These are phyloP conservation scores for Phytophthora idaei DNA, from an alignment of 352 stramenopile genomes.

Conservation along the genomic window DNA sequence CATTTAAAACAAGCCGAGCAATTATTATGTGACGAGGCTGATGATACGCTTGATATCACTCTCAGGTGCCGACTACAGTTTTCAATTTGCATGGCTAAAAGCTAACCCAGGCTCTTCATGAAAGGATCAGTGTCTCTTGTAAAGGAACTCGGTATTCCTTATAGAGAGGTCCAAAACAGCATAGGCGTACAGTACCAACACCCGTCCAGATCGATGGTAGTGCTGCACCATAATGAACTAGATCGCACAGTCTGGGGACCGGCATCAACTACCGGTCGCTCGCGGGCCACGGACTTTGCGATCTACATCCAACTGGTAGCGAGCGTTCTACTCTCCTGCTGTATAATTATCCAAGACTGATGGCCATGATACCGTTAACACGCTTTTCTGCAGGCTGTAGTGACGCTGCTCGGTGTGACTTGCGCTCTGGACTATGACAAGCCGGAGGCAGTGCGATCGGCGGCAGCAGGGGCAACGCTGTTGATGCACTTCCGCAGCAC, in stretches of 20 bases:
- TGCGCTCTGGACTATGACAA: constrained; percentile 64
- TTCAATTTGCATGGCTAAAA: constrained; percentile 17
- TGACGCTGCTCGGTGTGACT: constrained; percentile 34
- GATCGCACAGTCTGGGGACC: constrained; percentile 67
- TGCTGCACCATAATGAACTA: constrained; percentile 65
- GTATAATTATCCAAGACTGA: neutral
- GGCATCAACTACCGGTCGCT: constrained; percentile 47
- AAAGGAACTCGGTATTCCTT: constrained; percentile 7
- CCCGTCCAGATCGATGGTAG: constrained; percentile 48
- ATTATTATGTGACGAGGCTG: neutral
- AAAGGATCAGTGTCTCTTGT: constrained; percentile 9
- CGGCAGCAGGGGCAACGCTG: constrained; percentile 27
- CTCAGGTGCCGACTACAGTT: constrained; percentile 18
- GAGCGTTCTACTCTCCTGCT: neutral
- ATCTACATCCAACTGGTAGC: constrained; percentile 60
- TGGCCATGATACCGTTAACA: constrained; percentile 11
- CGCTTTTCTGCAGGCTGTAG: constrained; percentile 33
- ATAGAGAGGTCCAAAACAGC: constrained; percentile 3
- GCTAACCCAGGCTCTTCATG: neutral
- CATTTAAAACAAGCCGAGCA: neutral
- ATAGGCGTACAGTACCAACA: neutral
- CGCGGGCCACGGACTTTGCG: constrained; percentile 41
- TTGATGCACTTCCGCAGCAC: constrained; percentile 75
- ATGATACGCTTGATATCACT: neutral
- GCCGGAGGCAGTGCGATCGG: constrained; percentile 49